Conservation (phyloP, 352 stramenopile species). For the Phytophthora colocasiae region DNA sequence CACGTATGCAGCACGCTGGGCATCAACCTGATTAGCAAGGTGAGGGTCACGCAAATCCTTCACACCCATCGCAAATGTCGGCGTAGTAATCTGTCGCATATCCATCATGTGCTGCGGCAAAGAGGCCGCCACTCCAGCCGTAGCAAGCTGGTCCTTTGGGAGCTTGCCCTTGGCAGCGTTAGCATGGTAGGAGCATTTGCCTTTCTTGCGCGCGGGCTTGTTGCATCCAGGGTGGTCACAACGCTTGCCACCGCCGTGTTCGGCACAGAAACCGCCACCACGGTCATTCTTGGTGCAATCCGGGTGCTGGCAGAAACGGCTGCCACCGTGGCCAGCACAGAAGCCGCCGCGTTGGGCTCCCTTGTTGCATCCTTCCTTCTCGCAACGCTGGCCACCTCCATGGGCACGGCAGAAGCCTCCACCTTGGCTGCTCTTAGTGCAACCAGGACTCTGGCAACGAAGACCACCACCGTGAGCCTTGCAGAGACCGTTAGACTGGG, state of each 20-base stretch:
- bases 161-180: slow-evolving; percentile 79
- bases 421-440: slow-evolving; percentile 85
- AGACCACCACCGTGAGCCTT: slow-evolving; percentile 85
- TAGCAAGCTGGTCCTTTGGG: slow-evolving; percentile 53
- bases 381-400: slow-evolving; percentile 83
- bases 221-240: slow-evolving; percentile 82
- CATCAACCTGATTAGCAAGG: slow-evolving; percentile 32
- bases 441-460: slow-evolving; percentile 74
- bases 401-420: slow-evolving; percentile 88
- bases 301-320: slow-evolving; percentile 81
- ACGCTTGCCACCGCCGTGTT: slow-evolving; percentile 86
- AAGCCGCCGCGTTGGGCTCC: slow-evolving; percentile 82
- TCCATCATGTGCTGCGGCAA: slow-evolving; percentile 79
- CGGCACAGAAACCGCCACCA: slow-evolving; percentile 84
- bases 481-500: slow-evolving; percentile 86
- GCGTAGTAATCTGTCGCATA: slow-evolving; percentile 83
- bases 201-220: slow-evolving; percentile 85
- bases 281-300: slow-evolving; percentile 91
- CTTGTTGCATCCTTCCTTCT: slow-evolving; percentile 87
- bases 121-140: slow-evolving; percentile 18
- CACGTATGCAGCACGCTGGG: slow-evolving; percentile 54
- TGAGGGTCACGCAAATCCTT: slow-evolving; percentile 57
- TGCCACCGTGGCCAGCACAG: slow-evolving; percentile 85
- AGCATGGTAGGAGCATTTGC: slow-evolving; percentile 88
- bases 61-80: slow-evolving; percentile 49